Evolutionary conservation across 345 rosid genomes (phyloP).

Genomic region (Eutrema heterophyllum): DNA sequence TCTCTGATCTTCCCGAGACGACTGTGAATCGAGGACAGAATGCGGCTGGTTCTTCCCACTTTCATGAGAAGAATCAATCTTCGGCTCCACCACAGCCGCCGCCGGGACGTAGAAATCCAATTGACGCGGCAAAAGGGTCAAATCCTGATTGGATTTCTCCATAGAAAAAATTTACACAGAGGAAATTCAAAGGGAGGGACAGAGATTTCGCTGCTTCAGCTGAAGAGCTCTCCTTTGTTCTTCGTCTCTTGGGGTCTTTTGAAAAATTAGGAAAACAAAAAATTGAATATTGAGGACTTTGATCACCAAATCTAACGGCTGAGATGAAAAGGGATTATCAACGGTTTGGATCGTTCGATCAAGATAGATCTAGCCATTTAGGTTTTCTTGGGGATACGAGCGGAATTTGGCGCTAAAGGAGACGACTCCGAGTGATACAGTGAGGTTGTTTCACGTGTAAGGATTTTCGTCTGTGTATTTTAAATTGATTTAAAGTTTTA

Average conservation of each 20-base stretch:
- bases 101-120: conserved; percentile 47
- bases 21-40: conserved; percentile 10
- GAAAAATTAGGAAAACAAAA: conserved; percentile 22
- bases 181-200: background rate
- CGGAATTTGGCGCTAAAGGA: conserved; percentile 52
- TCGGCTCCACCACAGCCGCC: conserved; percentile 20
- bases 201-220: background rate
- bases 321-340: conserved; percentile 1
- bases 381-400: conserved; percentile 19
- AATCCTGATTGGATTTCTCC: conserved; percentile 43
- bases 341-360: conserved; percentile 32
- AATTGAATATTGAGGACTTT: conserved; percentile 27
- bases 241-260: conserved; percentile 31
- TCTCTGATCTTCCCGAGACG: conserved; percentile 11
- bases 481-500: too few relatives aligned
- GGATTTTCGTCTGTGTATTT: too few relatives aligned
- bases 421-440: background rate
- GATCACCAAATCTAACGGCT: conserved; percentile 30
- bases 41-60: conserved; percentile 20
- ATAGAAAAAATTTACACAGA: background rate
- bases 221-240: conserved; percentile 17
- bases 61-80: conserved; percentile 28
- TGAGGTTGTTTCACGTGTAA: background rate
- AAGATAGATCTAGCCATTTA: background rate
- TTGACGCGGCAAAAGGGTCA: conserved; percentile 46